These are phyloP conservation scores for Aspergillus intermedius DNA, from an alignment of 2,329 filamentous ascomycete species.

Conservation along the genomic window DNA sequence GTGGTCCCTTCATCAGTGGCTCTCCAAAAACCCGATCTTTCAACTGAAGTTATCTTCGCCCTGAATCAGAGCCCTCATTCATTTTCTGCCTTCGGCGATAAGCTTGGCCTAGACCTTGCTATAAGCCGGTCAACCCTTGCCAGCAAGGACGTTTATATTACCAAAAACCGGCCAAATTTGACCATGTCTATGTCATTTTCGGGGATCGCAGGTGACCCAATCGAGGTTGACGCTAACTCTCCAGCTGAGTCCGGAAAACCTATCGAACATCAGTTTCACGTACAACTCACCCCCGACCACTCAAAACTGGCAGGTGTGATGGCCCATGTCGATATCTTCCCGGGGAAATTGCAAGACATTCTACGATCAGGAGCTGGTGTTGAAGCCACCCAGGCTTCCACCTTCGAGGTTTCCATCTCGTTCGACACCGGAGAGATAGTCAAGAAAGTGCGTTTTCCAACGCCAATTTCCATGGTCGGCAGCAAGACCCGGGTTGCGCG, in stretches of 20 bases:
- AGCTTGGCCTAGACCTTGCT: slow-evolving; percentile 12
- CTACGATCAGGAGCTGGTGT: neutral
- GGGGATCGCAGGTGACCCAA: neutral
- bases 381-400: neutral
- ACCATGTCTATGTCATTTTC: slow-evolving; percentile 1
- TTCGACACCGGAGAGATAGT: neutral
- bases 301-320: neutral
- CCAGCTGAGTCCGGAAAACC: neutral
- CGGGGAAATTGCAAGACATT: neutral
- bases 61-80: neutral
- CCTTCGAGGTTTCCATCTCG: neutral
- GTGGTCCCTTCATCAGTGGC: neutral
- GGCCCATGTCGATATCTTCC: neutral
- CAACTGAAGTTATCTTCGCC: neutral
- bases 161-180: slow-evolving; percentile 20
- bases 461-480: neutral
- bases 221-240: too few relatives aligned
- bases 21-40: neutral
- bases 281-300: neutral
- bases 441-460: neutral
- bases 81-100: neutral
- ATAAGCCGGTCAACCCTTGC: slow-evolving; percentile 14
- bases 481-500: neutral
- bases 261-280: neutral
- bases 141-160: slow-evolving; percentile 19